Evolutionary conservation across 1,139 yeast genomes (phyloP).

Genomic region (Blastobotrys serpentis): DNA sequence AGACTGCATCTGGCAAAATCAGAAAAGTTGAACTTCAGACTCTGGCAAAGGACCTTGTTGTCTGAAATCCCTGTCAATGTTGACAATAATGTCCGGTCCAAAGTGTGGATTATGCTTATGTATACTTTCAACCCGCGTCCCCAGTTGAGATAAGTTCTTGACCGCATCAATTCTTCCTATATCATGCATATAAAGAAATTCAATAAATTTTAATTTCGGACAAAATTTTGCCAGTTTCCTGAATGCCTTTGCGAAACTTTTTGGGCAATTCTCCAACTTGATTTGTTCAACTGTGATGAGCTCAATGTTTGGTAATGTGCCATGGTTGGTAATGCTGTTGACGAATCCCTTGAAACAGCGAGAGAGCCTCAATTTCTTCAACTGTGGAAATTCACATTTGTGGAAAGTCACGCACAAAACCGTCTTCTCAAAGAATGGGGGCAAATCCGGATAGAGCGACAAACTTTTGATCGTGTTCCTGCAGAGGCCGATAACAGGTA

Average conservation of each 20-base stretch:
- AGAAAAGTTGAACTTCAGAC: constrained; percentile 35
- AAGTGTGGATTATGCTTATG: background rate
- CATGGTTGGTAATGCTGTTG: background rate
- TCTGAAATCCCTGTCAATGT: background rate
- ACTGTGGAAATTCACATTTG: background rate
- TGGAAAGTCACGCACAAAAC: background rate
- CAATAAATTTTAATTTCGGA: background rate
- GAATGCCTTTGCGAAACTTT: background rate
- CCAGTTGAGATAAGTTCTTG: background rate
- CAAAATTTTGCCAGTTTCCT: background rate
- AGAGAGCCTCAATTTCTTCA: background rate
- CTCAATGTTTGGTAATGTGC: background rate
- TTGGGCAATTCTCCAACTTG: background rate
- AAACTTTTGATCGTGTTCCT: background rate
- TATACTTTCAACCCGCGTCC: background rate
- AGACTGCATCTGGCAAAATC: constrained; percentile 39
- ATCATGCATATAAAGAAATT: background rate
- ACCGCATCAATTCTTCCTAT: background rate
- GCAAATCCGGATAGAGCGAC: background rate
- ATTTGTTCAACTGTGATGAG: background rate
- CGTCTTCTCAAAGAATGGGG: background rate
- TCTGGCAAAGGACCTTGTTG: background rate
- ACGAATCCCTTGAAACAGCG: background rate
- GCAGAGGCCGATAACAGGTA: background rate
- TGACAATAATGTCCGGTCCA: background rate